phyloP scores from a whole-genome alignment of 192 early-diverging fungal species.

The Gigaspora rosea region DNA sequence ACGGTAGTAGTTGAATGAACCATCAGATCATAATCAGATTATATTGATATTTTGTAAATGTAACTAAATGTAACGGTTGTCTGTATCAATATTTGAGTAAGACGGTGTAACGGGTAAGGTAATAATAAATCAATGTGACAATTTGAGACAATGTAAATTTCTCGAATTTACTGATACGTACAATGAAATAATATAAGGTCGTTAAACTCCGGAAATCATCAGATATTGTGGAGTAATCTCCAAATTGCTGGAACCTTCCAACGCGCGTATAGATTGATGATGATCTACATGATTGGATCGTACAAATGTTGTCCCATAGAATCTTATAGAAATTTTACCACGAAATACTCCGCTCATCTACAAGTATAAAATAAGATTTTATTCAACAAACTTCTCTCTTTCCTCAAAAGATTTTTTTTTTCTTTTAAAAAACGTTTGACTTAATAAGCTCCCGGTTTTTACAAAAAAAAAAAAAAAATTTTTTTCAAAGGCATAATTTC shows the following conservation, averaged over 20 bases:
- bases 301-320: slow-evolving; percentile 14
- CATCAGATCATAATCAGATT: no score
- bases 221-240: slow-evolving; percentile 5
- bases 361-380: neutral
- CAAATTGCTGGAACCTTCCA: slow-evolving; percentile 34
- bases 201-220: neutral
- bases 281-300: slow-evolving; percentile 1
- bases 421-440: neutral
- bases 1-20: no score
- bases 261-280: neutral
- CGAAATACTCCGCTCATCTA: neutral
- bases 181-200: no score
- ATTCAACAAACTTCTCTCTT: neutral
- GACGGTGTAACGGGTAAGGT: no score
- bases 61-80: no score
- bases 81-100: no score
- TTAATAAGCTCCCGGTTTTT: neutral
- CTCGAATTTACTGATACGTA: no score
- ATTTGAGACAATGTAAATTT: no score
- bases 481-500: neutral
- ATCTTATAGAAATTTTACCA: slow-evolving; percentile 25
- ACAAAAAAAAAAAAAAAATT: slow-evolving; percentile 15
- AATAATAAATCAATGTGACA: no score
- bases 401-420: neutral
- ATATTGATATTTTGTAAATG: no score